Conservation (phyloP, 768 basidiomycete species). For the Tulasnella sp. region DNA sequence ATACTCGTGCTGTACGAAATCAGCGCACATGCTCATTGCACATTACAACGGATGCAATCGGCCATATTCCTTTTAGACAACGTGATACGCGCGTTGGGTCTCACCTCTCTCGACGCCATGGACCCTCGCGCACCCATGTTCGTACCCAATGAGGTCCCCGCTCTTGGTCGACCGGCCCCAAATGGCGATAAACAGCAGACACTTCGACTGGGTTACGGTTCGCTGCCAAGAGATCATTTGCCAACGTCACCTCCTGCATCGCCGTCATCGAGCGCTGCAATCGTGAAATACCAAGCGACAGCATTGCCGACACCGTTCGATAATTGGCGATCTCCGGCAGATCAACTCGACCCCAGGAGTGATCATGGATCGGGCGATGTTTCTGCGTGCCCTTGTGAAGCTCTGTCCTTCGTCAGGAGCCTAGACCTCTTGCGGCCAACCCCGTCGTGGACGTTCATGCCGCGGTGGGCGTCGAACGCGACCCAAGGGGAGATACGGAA, state of each 20-base stretch:
- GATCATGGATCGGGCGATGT: no score
- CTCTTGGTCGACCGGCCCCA: background rate
- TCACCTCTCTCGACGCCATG: constrained; percentile 13
- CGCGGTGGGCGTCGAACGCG: constrained; percentile 14
- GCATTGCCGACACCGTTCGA: constrained; percentile 1
- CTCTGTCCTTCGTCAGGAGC: background rate
- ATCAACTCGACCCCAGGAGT: no score
- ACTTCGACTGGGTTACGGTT: background rate
- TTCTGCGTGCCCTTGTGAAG: constrained; percentile 1
- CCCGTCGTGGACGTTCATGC: constrained; percentile 16
- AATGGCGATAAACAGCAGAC: no score
- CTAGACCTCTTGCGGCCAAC: background rate
- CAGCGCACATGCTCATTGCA: constrained; percentile 11
- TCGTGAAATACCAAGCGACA: background rate
- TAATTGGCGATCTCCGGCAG: no score
- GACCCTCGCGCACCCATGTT: constrained; percentile 11
- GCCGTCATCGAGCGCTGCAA: background rate
- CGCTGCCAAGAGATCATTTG: background rate
- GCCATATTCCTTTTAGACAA: constrained; percentile 5
- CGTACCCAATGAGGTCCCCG: constrained; percentile 3
- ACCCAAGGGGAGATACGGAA: constrained; percentile 11
- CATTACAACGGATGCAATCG: background rate
- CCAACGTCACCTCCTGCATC: background rate
- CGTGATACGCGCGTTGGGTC: constrained; percentile 9
- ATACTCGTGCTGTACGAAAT: constrained; percentile 15